A percentile compares a stretch with the other conserved stretches of the same genome.
Conservation (phyloP, 1,284 basidiomycete species). For the Pisolithus thermaeus region DNA sequence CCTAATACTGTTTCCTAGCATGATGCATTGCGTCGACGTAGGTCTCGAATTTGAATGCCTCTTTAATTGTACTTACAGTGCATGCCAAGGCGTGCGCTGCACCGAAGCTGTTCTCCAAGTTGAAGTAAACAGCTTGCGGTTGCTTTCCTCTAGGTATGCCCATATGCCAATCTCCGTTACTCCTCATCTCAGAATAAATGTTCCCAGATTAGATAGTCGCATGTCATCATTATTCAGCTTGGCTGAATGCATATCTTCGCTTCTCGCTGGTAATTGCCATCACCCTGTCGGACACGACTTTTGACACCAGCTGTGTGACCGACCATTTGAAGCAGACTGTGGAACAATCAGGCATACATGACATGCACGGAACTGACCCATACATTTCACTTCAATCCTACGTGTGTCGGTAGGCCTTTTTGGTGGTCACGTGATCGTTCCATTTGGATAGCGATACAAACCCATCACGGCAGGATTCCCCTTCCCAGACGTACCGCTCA, state of each 20-base stretch:
- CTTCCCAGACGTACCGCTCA: too few relatives aligned
- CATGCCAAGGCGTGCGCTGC: constrained; percentile 61
- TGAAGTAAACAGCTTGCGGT: constrained; percentile 35
- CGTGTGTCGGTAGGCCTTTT: too few relatives aligned
- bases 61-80: constrained; percentile 6
- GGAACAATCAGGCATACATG: too few relatives aligned
- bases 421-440: too few relatives aligned
- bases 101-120: constrained; percentile 74
- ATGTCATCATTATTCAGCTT: not conserved
- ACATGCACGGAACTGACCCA: too few relatives aligned
- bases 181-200: not conserved
- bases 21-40: constrained; percentile 91
- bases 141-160: constrained; percentile 16
- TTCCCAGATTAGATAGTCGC: not conserved
- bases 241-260: not conserved
- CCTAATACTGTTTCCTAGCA: constrained; percentile 37
- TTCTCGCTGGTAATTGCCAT: too few relatives aligned
- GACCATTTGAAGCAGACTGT: too few relatives aligned
- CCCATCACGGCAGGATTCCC: too few relatives aligned
- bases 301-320: not conserved
- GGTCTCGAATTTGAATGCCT: constrained; percentile 22
- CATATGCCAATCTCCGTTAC: not conserved
- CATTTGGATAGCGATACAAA: too few relatives aligned
- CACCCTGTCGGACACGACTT: too few relatives aligned
- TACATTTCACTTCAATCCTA: too few relatives aligned